Base-by-base conservation (phyloP, 225 moss, liverwort and hornwort species). In the Bryum argenteum region DNA sequence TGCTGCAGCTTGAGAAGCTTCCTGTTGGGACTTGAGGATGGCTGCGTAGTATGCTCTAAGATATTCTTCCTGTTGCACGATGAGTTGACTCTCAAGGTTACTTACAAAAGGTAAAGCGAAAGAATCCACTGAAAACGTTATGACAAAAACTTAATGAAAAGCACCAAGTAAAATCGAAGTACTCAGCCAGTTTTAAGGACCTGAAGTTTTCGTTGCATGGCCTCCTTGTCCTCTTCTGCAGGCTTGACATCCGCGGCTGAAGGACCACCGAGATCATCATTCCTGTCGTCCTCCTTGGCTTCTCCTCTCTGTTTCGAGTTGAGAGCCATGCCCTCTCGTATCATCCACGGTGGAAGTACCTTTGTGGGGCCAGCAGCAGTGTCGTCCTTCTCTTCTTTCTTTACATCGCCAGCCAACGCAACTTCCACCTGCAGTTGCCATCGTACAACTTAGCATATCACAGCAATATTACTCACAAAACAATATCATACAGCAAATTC, bases 271-370 rank as follows among this genome's bases (percentile, higher is more conserved):
- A 69, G 75, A 23, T 80, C 80, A 45, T 82, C 89, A 42, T 26
- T 75, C 78, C 82, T 85, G 23, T 77, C 79, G 48, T 81, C 86
- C 22, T 80, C 71, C 74, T 70, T 87, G 11, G 51, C 67, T 79
- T 89, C 98, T 70, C 98, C 98, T 51, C 98, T 88, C 74, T 98
- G 98, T 38, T 86, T 73, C 40, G 94, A 89, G 28, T 92, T 92
- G 12, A 98, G 77, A 10, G 74, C 79, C 98, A 98, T 94, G 56
- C 98, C 98, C 76, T 98, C 84, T 44, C 89, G 84, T 54, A 98
- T 98, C 98, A 98, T 98, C 98, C 98, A 98, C 20, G 98, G 94
- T 47, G 98, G 98, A 44, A 91, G 89, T 39, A 94, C 92, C 91
- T 98, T 98, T 52, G 89, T 75, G 66, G 86, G 88, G 47, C 89